phyloP scores from a whole-genome alignment of 129 eudicot genomes.

The Mikania micrantha region DNA sequence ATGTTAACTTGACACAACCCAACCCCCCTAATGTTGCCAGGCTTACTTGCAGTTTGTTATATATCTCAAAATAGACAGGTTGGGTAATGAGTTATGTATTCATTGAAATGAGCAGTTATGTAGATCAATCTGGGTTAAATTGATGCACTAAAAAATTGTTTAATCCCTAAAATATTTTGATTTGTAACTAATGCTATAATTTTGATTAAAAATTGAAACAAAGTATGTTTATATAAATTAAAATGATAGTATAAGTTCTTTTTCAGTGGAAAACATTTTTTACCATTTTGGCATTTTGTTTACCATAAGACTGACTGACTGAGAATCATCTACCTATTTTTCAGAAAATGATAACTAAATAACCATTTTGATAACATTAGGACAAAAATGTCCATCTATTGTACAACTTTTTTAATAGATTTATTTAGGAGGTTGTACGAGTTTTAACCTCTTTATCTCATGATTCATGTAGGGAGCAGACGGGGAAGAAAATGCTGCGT shows the following conservation, averaged over 20 bases:
- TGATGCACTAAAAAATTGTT: background rate
- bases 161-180: background rate
- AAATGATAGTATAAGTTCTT: background rate
- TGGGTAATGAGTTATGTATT: background rate
- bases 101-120: background rate
- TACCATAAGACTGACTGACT: too few relatives aligned
- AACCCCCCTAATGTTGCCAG: too few relatives aligned
- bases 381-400: too few relatives aligned
- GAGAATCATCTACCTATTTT: too few relatives aligned
- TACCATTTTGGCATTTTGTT: too few relatives aligned
- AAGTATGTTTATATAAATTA: background rate
- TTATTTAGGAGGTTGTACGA: background rate
- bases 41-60: too few relatives aligned
- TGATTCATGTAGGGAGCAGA: slow-evolving; percentile 31
- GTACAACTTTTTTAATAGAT: background rate
- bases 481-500: slow-evolving; percentile 40
- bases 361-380: too few relatives aligned
- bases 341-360: too few relatives aligned
- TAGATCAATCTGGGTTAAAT: background rate
- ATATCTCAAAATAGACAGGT: too few relatives aligned
- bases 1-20: too few relatives aligned
- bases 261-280: too few relatives aligned
- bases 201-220: background rate
- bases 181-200: background rate
- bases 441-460: background rate